Evolutionary conservation across 1,139 yeast genomes (phyloP), one percentile per base, ranked within the genome.

Genomic region (Lizanozyma gosingica): DNA sequence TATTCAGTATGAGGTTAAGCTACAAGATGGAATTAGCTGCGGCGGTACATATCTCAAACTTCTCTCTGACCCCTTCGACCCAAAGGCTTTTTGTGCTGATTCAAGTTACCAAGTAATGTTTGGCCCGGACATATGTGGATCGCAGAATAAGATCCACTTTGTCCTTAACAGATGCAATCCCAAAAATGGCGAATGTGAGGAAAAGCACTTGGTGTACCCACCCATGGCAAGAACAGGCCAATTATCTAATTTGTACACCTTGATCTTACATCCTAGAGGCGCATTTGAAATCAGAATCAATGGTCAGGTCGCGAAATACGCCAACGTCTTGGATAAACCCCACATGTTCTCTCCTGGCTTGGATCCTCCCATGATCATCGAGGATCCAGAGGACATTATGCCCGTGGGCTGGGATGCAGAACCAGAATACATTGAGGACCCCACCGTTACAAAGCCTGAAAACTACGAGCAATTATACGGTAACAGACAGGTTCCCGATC

Each of bases 51-150:
- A 88, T 62, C 61, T 88, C 51, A 88, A 88, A 63, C 66, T 88
- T 39, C 65, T 88, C 42, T 68, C 78, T 33, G 65, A 65, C 8
- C 75, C 65, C 3, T 68, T 66, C 16, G 63, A 65, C 45, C 56
- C 57, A 33, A 45, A 43, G 3, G 71, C 67, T 52, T 80, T 83
- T 60, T 67, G 65, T 49, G 73, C 76, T 45, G 76, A 71, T 17
- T 72, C 94, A 4, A 84, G 90, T 1, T 87, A 82, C 62, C 87
- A 83, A 56, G 62, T 90, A 47, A 83, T 88, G 94, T 90, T 90
- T 67, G 97, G 97, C 18, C 97, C 97, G 33, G 97, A 90, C 61
- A 76, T 73, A 57, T 90, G 97, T 64, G 95, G 95, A 3, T 59
- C 79, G 39, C 75, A 81, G 38, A 84, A 87, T 63, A 81, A 80